Conservation (phyloP, 306 rosid species). For the Comarum palustre region DNA sequence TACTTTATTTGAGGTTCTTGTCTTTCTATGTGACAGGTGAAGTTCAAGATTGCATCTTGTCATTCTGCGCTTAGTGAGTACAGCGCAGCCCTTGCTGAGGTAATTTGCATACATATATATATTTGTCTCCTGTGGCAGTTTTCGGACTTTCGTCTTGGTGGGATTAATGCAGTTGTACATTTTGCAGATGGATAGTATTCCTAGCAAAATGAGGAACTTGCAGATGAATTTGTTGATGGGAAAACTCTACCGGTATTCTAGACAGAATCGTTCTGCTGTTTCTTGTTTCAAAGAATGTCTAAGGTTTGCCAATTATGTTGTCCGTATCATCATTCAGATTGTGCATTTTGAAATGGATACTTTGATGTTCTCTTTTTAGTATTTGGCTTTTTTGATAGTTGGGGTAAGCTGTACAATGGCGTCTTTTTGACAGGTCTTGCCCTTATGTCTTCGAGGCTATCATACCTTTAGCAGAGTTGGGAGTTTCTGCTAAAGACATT, state of each 20-base stretch:
- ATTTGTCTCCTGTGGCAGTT: not conserved
- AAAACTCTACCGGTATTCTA: slow-evolving; percentile 73
- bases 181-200: slow-evolving; percentile 90
- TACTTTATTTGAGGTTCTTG: not conserved
- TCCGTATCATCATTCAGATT: slow-evolving; percentile 16
- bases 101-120: slow-evolving; percentile 18
- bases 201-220: slow-evolving; percentile 77
- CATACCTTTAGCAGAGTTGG: slow-evolving; percentile 81
- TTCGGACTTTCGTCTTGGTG: slow-evolving; percentile 5
- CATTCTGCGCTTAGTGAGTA: slow-evolving; percentile 66
- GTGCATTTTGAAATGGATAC: slow-evolving; percentile 6
- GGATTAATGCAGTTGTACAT: not conserved
- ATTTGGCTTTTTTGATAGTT: not conserved
- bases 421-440: slow-evolving; percentile 61
- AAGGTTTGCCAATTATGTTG: slow-evolving; percentile 51
- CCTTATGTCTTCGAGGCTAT: slow-evolving; percentile 84
- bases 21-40: slow-evolving; percentile 54
- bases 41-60: slow-evolving; percentile 89
- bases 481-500: slow-evolving; percentile 75
- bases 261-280: slow-evolving; percentile 85
- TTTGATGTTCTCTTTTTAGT: not conserved
- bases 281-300: slow-evolving; percentile 92
- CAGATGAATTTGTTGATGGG: slow-evolving; percentile 87
- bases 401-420: not conserved
- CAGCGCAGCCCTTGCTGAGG: slow-evolving; percentile 87